phyloP scores from a whole-genome alignment of 495 filamentous ascomycete species.

The Staphylotrichum longicolle region DNA sequence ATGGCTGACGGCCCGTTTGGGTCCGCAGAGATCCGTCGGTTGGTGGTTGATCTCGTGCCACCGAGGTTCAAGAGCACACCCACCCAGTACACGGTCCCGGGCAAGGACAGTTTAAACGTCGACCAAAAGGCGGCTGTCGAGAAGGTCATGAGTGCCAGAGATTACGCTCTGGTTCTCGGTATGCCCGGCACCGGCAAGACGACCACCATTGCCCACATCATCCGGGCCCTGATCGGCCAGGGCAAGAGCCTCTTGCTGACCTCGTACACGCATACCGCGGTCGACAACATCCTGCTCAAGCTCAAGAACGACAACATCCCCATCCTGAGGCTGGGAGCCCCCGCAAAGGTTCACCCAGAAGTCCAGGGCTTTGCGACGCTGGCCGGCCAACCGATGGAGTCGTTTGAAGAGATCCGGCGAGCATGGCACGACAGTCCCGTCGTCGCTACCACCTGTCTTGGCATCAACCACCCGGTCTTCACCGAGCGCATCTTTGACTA shows the following conservation, averaged over 20 bases:
- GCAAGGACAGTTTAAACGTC: conserved; percentile 66
- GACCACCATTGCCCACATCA: conserved; percentile 95
- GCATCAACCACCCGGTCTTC: conserved; percentile 85
- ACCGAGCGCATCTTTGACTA: conserved; percentile 90
- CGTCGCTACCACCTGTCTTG: conserved; percentile 92
- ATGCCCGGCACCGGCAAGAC: conserved; percentile 99
- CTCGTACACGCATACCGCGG: conserved; percentile 94
- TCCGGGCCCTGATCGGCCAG: conserved; percentile 81
- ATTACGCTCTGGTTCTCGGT: conserved; percentile 92
- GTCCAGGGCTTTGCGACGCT: conserved; percentile 80
- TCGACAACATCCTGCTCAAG: conserved; percentile 96
- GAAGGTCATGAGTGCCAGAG: conserved; percentile 90
- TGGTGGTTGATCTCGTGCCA: conserved; percentile 70
- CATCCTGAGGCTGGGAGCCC: conserved; percentile 77
- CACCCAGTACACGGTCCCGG: conserved; percentile 56
- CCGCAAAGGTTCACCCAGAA: conserved; percentile 81
- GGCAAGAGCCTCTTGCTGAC: conserved; percentile 91
- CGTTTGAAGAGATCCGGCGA: conserved; percentile 77
- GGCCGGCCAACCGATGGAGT: conserved; percentile 64
- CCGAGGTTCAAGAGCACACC: conserved; percentile 69
- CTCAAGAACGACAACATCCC: conserved; percentile 74
- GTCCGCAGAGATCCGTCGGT: conserved; percentile 66
- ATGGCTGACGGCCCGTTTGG: conserved; percentile 77
- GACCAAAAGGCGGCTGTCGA: conserved; percentile 83
- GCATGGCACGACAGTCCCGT: conserved; percentile 80